phyloP scores from a whole-genome alignment of 176 grass and related monocot species.

The Carex cristatella region DNA sequence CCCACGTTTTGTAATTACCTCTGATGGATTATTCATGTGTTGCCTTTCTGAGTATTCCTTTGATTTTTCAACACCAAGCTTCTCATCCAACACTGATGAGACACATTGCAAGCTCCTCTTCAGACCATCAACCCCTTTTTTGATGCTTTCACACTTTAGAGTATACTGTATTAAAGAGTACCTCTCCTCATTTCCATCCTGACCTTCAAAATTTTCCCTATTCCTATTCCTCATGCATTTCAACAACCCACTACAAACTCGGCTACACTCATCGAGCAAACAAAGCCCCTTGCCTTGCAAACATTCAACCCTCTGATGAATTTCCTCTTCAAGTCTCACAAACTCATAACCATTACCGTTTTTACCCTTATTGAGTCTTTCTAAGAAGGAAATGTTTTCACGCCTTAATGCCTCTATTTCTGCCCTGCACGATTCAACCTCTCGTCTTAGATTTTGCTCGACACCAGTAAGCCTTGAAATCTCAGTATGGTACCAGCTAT shows the following conservation, averaged over 20 bases:
- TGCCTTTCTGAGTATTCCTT: not conserved
- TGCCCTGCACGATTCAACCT: slow-evolving; percentile 47
- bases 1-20: not conserved
- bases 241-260: slow-evolving; percentile 46
- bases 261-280: slow-evolving; percentile 54
- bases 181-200: slow-evolving; percentile 27
- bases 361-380: slow-evolving; percentile 48
- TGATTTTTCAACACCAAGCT: slow-evolving; percentile 34
- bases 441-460: slow-evolving; percentile 69
- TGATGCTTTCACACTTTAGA: slow-evolving; percentile 57
- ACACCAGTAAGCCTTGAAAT: slow-evolving; percentile 64
- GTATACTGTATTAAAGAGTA: slow-evolving; percentile 47
- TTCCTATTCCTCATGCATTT: slow-evolving; percentile 40
- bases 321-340: slow-evolving; percentile 52
- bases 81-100: slow-evolving; percentile 40
- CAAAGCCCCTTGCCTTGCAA: slow-evolving; percentile 64
- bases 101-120: slow-evolving; percentile 56
- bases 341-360: slow-evolving; percentile 34
- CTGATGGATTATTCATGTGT: slow-evolving; percentile 1
- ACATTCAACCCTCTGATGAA: slow-evolving; percentile 45
- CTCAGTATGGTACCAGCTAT: slow-evolving; percentile 50
- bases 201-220: slow-evolving; percentile 29
- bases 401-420: slow-evolving; percentile 70
- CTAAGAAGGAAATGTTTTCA: slow-evolving; percentile 67
- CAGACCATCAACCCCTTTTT: slow-evolving; percentile 48